Evolutionary conservation across 305 asterid genomes (phyloP).

Genomic region (Fraxinus floribunda): DNA sequence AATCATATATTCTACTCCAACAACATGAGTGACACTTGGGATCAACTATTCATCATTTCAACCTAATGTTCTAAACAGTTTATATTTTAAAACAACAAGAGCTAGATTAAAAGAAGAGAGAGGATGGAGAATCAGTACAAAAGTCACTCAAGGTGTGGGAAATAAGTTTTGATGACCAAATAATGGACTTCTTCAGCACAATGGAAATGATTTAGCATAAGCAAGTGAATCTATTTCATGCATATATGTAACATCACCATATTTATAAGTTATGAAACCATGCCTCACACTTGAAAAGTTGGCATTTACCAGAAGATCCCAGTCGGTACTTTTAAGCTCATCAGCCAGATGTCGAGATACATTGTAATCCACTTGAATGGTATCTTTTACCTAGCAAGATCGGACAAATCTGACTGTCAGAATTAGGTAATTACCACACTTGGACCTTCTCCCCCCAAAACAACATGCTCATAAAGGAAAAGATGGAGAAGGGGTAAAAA

Average conservation of each 20-base stretch:
- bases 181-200: neutral
- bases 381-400: constrained; percentile 74
- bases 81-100: neutral
- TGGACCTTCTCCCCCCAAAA: neutral
- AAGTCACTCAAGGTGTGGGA: neutral
- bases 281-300: constrained; percentile 20
- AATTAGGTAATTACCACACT: neutral
- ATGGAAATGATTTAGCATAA: neutral
- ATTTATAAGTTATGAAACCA: constrained; percentile 11
- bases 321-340: constrained; percentile 61
- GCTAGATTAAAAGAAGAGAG: neutral
- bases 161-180: neutral
- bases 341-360: constrained; percentile 71
- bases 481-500: neutral
- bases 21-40: neutral
- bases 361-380: constrained; percentile 85
- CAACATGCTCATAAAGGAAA: neutral
- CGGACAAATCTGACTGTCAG: constrained; percentile 16
- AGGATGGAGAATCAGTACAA: neutral
- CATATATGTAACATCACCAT: neutral
- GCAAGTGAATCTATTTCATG: neutral
- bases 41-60: neutral
- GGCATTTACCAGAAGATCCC: constrained; percentile 79
- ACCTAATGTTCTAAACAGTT: neutral
- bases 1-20: neutral